Evolutionary conservation across 129 eudicot genomes (phyloP).

Genomic region (Flaveria robusta): DNA sequence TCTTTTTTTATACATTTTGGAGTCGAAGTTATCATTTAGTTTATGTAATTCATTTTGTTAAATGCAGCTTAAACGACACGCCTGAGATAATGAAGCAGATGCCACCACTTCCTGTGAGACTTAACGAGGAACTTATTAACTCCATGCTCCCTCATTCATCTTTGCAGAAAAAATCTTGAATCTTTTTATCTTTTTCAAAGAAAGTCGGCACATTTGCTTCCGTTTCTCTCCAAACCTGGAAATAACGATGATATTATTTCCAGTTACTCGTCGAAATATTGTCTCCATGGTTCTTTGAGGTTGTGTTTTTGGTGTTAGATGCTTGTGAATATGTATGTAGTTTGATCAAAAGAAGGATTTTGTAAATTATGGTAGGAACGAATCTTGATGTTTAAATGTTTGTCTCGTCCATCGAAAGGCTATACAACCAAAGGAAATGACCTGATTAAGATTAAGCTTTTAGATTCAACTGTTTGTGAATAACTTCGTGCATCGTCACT

Average conservation of each 20-base stretch:
- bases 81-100: slow-evolving; percentile 90
- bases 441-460: not conserved
- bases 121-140: slow-evolving; percentile 74
- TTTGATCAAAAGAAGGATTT: slow-evolving; percentile 18
- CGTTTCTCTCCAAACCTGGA: slow-evolving; percentile 23
- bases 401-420: not conserved
- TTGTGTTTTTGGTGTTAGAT: slow-evolving; percentile 29
- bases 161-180: slow-evolving; percentile 53
- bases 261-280: slow-evolving; percentile 25
- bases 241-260: slow-evolving; percentile 18
- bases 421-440: not conserved
- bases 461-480: not conserved
- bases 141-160: slow-evolving; percentile 67
- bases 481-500: not conserved
- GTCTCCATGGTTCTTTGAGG: slow-evolving; percentile 9
- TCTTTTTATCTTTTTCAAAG: not conserved
- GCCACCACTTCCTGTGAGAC: slow-evolving; percentile 96
- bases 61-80: slow-evolving; percentile 67
- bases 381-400: not conserved
- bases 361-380: slow-evolving; percentile 46
- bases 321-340: slow-evolving; percentile 38
- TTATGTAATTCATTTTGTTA: not conserved
- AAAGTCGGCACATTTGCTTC: not conserved
- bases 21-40: not conserved
- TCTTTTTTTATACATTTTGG: not conserved